These are phyloP conservation scores for Fusarium sublunatum DNA, from an alignment of 2,329 filamentous ascomycete genomes.

Conservation along the genomic window DNA sequence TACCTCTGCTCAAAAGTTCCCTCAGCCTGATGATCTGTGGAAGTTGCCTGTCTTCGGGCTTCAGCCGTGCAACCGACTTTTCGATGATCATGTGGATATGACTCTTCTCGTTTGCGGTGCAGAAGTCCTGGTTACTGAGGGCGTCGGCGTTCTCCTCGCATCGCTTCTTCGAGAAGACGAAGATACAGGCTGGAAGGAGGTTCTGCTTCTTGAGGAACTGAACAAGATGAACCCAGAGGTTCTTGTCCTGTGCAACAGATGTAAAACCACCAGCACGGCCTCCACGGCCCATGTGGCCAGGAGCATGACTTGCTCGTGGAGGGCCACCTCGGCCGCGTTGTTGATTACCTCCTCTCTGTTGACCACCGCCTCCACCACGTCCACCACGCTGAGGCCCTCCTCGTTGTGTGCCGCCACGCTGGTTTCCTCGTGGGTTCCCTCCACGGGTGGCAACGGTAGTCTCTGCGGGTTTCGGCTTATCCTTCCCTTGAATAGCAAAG, in stretches of 20 bases:
- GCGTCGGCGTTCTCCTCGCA: constrained; percentile 98
- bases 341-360: constrained; percentile 58
- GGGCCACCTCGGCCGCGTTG: constrained; percentile 65
- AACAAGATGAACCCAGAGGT: constrained; percentile 95
- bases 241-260: constrained; percentile 93
- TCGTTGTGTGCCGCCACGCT: constrained; percentile 51
- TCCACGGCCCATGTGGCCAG: constrained; percentile 89
- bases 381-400: constrained; percentile 59
- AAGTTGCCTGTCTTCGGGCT: constrained; percentile 87
- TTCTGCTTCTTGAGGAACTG: constrained; percentile 89
- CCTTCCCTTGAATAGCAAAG: constrained; percentile 80
- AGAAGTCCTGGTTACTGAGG: constrained; percentile 94
- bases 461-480: constrained; percentile 71
- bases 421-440: constrained; percentile 52
- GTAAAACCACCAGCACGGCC: constrained; percentile 88
- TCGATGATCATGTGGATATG: constrained; percentile 98
- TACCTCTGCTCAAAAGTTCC: constrained; percentile 86
- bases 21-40: constrained; percentile 91
- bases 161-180: constrained; percentile 97
- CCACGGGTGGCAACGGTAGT: constrained; percentile 53
- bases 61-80: constrained; percentile 90
- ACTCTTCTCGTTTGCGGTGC: constrained; percentile 92
- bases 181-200: constrained; percentile 92
- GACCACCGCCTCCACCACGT: constrained; percentile 62
- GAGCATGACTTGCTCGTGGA: constrained; percentile 69